Base-by-base conservation (phyloP, 2,329 filamentous ascomycete genomes). In the Aschersonia sp. region DNA sequence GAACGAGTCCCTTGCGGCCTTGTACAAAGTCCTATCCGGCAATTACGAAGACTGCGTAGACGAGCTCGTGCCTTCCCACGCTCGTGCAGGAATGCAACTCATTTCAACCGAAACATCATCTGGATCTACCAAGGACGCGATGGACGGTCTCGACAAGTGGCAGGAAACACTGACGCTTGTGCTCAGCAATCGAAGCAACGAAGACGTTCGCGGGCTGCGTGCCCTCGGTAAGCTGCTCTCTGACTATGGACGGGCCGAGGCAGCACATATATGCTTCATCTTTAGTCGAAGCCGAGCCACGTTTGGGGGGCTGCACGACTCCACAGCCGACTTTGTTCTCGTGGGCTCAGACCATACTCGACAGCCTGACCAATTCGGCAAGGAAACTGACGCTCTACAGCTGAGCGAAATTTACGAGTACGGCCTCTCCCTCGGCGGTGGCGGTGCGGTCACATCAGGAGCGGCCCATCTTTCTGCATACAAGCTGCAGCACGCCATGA, bases 361-460 rank as follows among this genome's bases (percentile, higher is more conserved):
- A 44, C 76, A 83, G 50, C 75, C 79, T 6, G 76, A 82, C 46
- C 80, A 86, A 45, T 83, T 89, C 52, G 81, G 81, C 47, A 79
- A 83, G 53, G 88, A 97, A 56, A 74, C 85, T 6, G 88, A 97
- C 59, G 77, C 87, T 4, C 77, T 95, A n/a, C 71, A 95, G 45
- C 75, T 98, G n/a, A 97, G 87, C 41, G 92, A 99, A 62, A 80
- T 95, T 0, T 97, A 94, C 58, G 92, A 99, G 61, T 97, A 87
- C 61, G 88, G 86, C 0, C 70, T 87, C 9, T 85, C 85, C 8
- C 74, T 97, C 11, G 72, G 83, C 2, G 75, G 74, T 29, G 70
- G 71, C 31, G 50, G 52, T 6, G 72, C 72, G 29, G 64, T 72
- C 8, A 64, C 72, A 0, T 68, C 78, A 35, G 73, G 76, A 41